phyloP scores from a whole-genome alignment of 2,329 filamentous ascomycete species.

The Trichoderma endophyticum region DNA sequence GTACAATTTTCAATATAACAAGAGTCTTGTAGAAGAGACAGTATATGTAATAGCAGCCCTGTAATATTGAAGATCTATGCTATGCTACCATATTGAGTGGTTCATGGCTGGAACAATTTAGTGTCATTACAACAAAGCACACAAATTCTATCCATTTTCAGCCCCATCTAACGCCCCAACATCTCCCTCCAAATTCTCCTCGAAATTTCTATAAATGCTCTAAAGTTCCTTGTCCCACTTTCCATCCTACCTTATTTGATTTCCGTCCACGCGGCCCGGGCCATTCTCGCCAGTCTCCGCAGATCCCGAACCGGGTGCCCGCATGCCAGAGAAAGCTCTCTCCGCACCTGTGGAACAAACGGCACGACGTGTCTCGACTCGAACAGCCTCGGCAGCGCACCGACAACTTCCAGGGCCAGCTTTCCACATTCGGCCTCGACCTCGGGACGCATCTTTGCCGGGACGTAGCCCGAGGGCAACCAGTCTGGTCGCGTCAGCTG shows the following conservation, averaged over 20 bases:
- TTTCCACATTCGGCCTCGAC: conserved; percentile 41
- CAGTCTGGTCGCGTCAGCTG: conserved; percentile 28
- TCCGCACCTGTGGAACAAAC: conserved; percentile 43
- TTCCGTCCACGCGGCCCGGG: conserved; percentile 49
- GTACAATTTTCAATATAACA: not conserved
- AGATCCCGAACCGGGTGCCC: conserved; percentile 54
- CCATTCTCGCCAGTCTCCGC: conserved; percentile 47
- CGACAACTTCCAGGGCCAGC: conserved; percentile 47
- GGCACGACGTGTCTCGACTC: conserved; percentile 47
- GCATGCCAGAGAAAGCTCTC: conserved; percentile 49
- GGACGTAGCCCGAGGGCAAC: conserved; percentile 30
- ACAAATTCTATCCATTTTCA: not conserved
- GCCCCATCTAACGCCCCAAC: not conserved
- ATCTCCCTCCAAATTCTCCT: not conserved
- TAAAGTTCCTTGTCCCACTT: not conserved
- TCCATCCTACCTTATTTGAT: conserved; percentile 27
- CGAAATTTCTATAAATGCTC: not conserved
- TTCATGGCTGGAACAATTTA: not conserved
- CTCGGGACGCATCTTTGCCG: conserved; percentile 20
- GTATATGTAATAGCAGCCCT: not conserved
- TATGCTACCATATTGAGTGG: not conserved
- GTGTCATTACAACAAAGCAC: not conserved
- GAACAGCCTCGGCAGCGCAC: conserved; percentile 45
- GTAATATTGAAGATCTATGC: not conserved
- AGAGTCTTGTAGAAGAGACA: not conserved